Base-by-base conservation (phyloP, 306 rosid species). In the Macrotyloma uniflorum region DNA sequence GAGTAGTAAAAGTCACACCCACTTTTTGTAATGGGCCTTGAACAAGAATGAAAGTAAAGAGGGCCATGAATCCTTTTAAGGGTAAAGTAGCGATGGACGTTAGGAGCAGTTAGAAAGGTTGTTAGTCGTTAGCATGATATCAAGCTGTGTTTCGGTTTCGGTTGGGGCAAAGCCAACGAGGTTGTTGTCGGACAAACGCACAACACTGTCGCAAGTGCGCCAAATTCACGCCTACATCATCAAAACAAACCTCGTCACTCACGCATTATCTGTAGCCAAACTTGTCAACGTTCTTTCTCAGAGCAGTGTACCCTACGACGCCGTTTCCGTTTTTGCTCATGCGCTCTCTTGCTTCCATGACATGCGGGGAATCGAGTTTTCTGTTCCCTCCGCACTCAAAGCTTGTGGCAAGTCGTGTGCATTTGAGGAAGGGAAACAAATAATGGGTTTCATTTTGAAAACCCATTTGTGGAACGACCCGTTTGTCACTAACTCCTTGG, bases 231-330 rank as follows among this genome's bases (percentile, higher is more conserved):
- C 87, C 50, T 79, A 79, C 64, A 35, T 83, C 30, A 72, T 89
- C 82, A 89, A 89, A 79, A 87, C 91, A 65, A 87, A 85, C 76
- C 85, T 89, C 79, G 54, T 87, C 30, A 46, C 51, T 46, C 83
- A 85, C 80, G 62, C 78, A 8, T 12, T 71, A 6, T 76, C 67
- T 18, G 66, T 72, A 5, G 57, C 74, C 36, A 87, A 87, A 53
- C 85, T 89, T 67, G 78, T 85, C 43, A 81, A 74, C 26, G 65
- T 64, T 20, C 49, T 87, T 18, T 83, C 89, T 5, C 74, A 61
- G 1, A 76, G 87, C 20, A 50, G 72, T n/a, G 36, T 64, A 35
- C 84, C 93, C 4, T 62, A 70, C 36, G 77, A 79, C 22, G 80
- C 93, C 53, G 26, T 89, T n/a, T 24, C 70, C 23, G 79, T 86